A percentile compares a stretch with the other conserved stretches of the same genome.
Evolutionary conservation across 345 rosid species (phyloP).

Genomic region (Salix caprea): DNA sequence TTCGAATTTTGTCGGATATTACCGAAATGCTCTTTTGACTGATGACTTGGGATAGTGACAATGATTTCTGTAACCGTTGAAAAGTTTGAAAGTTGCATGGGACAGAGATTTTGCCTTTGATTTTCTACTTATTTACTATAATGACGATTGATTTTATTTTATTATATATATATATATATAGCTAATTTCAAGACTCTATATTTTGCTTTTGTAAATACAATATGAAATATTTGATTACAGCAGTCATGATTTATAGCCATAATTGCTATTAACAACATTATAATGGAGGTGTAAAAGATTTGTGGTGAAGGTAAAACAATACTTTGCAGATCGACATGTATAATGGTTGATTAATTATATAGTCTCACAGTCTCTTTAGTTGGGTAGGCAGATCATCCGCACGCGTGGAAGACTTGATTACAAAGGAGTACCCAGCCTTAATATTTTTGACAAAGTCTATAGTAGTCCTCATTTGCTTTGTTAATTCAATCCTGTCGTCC

Average conservation of each 20-base stretch:
- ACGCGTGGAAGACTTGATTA: too few relatives aligned
- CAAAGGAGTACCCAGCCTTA: too few relatives aligned
- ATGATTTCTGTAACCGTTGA: slow-evolving; percentile 41
- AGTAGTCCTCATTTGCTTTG: too few relatives aligned
- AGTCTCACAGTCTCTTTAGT: background rate
- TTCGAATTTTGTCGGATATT: slow-evolving; percentile 50
- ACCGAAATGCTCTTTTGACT: slow-evolving; percentile 49
- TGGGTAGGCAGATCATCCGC: background rate
- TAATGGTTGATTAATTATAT: background rate
- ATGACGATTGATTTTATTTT: background rate
- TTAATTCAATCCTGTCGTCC: too few relatives aligned
- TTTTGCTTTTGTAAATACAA: background rate
- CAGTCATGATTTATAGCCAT: background rate
- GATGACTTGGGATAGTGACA: slow-evolving; percentile 20
- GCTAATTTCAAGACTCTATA: background rate
- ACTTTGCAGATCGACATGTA: background rate
- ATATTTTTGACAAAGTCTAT: too few relatives aligned
- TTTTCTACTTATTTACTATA: slow-evolving; percentile 6
- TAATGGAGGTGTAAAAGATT: slow-evolving; percentile 8
- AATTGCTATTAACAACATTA: background rate
- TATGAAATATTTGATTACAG: background rate
- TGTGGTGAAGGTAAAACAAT: slow-evolving; percentile 19
- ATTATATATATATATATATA: too few relatives aligned
- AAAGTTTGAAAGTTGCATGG: slow-evolving; percentile 20
- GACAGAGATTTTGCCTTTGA: background rate